phyloP scores from a whole-genome alignment of 805 yeast species.

The Cyberlindnera japonica region DNA sequence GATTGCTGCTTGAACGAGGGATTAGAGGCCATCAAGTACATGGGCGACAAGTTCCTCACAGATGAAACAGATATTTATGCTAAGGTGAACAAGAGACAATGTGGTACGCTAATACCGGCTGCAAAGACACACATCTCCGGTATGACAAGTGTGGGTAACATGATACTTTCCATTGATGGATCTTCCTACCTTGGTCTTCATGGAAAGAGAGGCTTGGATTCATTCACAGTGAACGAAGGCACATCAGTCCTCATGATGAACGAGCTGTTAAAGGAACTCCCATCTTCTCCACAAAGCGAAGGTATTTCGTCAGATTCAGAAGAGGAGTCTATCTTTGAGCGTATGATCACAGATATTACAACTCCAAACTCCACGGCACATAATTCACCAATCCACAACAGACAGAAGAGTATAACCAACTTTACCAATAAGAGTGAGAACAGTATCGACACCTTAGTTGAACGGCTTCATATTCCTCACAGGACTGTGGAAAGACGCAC shows the following conservation, averaged over 20 bases:
- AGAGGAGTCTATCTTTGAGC: conserved; percentile 15
- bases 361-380: conserved; percentile 12
- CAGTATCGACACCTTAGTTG: conserved; percentile 20
- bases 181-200: conserved; percentile 57
- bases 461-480: background rate
- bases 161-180: conserved; percentile 51
- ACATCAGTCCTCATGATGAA: conserved; percentile 21
- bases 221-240: conserved; percentile 23
- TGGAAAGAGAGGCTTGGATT: conserved; percentile 27
- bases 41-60: conserved; percentile 27
- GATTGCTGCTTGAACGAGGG: conserved; percentile 47
- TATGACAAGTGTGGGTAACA: conserved; percentile 38
- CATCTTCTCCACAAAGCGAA: background rate
- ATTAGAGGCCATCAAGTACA: conserved; percentile 36
- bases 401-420: conserved; percentile 16
- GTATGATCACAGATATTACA: background rate
- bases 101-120: conserved; percentile 63
- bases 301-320: background rate
- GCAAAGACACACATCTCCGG: conserved; percentile 48
- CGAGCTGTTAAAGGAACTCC: conserved; percentile 19
- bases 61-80: conserved; percentile 30
- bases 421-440: conserved; percentile 18
- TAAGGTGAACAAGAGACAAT: conserved; percentile 41
- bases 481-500: conserved; percentile 10
- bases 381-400: conserved; percentile 15